Evolutionary conservation across 2,329 filamentous ascomycete species (phyloP).

Genomic region (Sporothrix pseudoabietina): DNA sequence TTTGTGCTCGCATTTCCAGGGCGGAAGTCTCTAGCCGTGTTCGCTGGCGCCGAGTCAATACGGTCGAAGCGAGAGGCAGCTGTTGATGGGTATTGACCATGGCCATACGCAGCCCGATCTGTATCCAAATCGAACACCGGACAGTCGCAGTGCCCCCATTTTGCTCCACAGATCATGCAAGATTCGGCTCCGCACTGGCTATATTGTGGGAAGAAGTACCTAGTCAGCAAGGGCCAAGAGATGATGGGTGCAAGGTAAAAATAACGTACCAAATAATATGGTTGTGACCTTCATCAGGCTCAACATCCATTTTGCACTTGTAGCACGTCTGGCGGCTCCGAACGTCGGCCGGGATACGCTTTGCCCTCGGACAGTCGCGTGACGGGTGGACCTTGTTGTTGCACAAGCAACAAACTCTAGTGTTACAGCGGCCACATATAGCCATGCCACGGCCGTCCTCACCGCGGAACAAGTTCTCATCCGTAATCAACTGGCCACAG

Average conservation of each 20-base stretch:
- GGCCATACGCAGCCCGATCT: conserved; percentile 56
- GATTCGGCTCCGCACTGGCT: conserved; percentile 79
- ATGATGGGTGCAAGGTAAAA: no score
- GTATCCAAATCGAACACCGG: conserved; percentile 72
- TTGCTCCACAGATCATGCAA: conserved; percentile 79
- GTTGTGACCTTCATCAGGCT: conserved; percentile 80
- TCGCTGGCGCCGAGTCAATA: conserved; percentile 41
- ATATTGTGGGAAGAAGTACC: conserved; percentile 23
- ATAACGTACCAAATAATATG: conserved; percentile 78
- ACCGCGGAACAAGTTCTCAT: conserved; percentile 62
- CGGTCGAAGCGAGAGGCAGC: conserved; percentile 43
- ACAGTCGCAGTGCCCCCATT: conserved; percentile 83
- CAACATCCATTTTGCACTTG: conserved; percentile 72
- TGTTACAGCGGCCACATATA: conserved; percentile 70
- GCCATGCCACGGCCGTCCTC: conserved; percentile 65
- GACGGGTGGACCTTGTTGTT: conserved; percentile 72
- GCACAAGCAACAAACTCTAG: conserved; percentile 73
- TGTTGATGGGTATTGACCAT: conserved; percentile 42
- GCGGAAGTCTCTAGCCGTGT: conserved; percentile 41
- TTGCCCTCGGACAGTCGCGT: conserved; percentile 68
- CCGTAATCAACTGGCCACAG: conserved; percentile 81
- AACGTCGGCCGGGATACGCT: conserved; percentile 66
- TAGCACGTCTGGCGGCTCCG: conserved; percentile 77
- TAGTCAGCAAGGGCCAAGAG: background rate
- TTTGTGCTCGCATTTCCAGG: conserved; percentile 26